Evolutionary conservation across 140 eudicot species (phyloP).

Genomic region (Oenanthe javanica): DNA sequence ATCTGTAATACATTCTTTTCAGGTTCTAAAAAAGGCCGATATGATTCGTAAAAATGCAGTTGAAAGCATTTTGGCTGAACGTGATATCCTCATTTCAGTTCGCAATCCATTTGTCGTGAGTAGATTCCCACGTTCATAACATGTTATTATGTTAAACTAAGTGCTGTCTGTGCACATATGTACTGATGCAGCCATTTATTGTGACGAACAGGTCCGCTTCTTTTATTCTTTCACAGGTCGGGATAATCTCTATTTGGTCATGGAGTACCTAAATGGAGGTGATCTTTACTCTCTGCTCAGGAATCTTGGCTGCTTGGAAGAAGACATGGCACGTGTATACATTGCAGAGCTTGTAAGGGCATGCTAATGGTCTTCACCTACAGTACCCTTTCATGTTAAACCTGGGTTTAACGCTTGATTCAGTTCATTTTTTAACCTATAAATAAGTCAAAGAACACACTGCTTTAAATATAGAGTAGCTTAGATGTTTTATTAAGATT

Average conservation of each 20-base stretch:
- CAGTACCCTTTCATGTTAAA: background rate
- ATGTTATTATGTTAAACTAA: background rate
- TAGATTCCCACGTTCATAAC: slow-evolving; percentile 7
- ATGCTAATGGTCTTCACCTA: background rate
- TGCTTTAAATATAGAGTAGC: background rate
- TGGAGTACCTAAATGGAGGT: slow-evolving; percentile 98
- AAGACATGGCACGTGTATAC: slow-evolving; percentile 92
- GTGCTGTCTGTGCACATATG: slow-evolving; percentile 12
- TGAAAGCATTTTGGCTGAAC: slow-evolving; percentile 94
- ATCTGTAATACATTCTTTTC: slow-evolving; percentile 21
- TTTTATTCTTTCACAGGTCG: slow-evolving; percentile 98
- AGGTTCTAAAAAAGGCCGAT: slow-evolving; percentile 98
- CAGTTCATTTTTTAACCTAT: background rate
- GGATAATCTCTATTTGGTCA: slow-evolving; percentile 95
- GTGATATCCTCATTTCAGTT: slow-evolving; percentile 87
- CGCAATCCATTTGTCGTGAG: slow-evolving; percentile 99
- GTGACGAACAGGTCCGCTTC: slow-evolving; percentile 81
- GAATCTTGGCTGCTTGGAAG: slow-evolving; percentile 94
- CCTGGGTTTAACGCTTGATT: background rate
- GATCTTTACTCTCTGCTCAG: slow-evolving; percentile 88
- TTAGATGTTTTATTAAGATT: background rate
- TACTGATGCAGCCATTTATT: slow-evolving; percentile 27
- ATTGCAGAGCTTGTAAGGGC: slow-evolving; percentile 93
- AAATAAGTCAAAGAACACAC: background rate
- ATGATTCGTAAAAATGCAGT: slow-evolving; percentile 99